Evolutionary conservation across 2,329 filamentous ascomycete species (phyloP).

Genomic region (Trichoderma sp.): DNA sequence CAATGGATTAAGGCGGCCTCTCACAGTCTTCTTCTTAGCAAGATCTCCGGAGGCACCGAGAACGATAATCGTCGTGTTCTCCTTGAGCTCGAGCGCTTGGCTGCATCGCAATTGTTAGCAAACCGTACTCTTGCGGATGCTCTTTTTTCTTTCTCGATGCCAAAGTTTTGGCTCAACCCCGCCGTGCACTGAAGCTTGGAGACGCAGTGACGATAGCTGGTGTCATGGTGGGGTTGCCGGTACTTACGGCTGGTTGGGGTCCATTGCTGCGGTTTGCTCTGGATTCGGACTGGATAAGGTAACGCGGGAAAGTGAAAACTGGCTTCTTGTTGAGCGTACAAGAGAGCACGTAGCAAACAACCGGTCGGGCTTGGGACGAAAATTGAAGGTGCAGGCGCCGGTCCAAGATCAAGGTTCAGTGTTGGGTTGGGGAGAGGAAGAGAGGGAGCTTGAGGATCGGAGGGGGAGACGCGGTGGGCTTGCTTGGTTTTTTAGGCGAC

Average conservation of each 20-base stretch:
- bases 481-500: constrained; percentile 15
- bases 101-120: constrained; percentile 24
- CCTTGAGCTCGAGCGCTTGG: constrained; percentile 93
- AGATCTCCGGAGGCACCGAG: constrained; percentile 96
- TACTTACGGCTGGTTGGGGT: constrained; percentile 20
- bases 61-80: constrained; percentile 96
- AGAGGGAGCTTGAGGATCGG: constrained; percentile 14
- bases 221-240: constrained; percentile 24
- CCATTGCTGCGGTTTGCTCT: constrained; percentile 23
- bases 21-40: constrained; percentile 99
- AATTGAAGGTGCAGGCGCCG: not conserved
- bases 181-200: constrained; percentile 13
- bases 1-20: constrained; percentile 32
- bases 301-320: not conserved
- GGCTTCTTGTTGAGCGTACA: not conserved
- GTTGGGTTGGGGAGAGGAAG: constrained; percentile 10
- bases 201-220: constrained; percentile 21
- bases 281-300: not conserved
- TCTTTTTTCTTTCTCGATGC: not conserved
- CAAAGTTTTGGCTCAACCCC: constrained; percentile 16
- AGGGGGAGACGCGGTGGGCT: constrained; percentile 16
- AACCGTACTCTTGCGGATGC: not conserved
- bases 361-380: not conserved
- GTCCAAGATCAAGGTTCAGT: not conserved
- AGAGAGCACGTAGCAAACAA: not conserved